A percentile compares a stretch with the other conserved stretches of the same genome.
Conservation (phyloP, 2,329 filamentous ascomycete species). For the Neurospora crassa region DNA sequence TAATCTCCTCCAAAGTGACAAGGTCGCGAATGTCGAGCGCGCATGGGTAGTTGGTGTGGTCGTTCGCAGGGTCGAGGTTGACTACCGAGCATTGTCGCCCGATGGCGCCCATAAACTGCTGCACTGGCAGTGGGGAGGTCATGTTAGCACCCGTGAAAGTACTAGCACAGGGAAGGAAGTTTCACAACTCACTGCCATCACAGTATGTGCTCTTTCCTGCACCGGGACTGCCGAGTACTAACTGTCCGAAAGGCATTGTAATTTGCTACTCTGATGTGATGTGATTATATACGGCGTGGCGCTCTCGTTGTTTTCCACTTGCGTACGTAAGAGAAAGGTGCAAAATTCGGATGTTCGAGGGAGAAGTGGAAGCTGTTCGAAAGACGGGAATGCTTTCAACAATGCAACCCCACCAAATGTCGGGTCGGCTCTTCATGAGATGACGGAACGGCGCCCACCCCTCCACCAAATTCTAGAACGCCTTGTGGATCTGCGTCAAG, state of each 20-base stretch:
- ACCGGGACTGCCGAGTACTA: conserved; percentile 89
- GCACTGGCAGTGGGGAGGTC: conserved; percentile 44
- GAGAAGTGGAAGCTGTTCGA: background rate
- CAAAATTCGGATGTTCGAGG: conserved; percentile 6
- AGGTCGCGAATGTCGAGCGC: conserved; percentile 85
- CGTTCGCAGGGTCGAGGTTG: conserved; percentile 95
- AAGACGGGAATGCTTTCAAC: background rate
- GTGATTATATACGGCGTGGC: background rate
- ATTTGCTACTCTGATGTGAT: background rate
- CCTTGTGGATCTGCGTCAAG: background rate
- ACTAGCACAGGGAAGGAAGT: background rate
- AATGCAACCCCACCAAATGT: background rate
- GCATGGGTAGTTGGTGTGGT: conserved; percentile 78
- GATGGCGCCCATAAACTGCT: conserved; percentile 95
- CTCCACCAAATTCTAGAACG: background rate
- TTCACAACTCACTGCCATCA: conserved; percentile 67
- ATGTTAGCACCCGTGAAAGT: background rate
- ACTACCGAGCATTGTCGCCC: conserved; percentile 90
- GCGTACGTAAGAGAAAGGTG: background rate
- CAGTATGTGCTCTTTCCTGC: conserved; percentile 97
- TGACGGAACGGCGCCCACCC: background rate
- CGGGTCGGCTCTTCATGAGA: background rate
- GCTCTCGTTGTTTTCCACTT: background rate
- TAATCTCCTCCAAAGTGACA: conserved; percentile 87
- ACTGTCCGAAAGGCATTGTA: conserved; percentile 57